Conservation (phyloP, 2,329 filamentous ascomycete species). For the Fusarium verrucosum region DNA sequence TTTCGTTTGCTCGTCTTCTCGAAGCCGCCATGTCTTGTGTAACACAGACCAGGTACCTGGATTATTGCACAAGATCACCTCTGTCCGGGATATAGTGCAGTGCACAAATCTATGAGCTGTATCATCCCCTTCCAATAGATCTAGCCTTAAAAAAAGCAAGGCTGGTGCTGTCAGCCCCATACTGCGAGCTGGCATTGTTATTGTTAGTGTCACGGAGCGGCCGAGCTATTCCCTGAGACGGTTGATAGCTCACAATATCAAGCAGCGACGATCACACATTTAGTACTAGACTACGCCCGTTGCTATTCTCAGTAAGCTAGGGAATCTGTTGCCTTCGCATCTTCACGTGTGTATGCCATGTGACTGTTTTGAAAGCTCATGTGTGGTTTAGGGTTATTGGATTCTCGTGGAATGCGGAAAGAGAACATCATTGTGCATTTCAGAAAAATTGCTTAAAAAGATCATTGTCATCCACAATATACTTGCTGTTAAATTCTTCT, state of each 20-base stretch:
- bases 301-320: neutral
- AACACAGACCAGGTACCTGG: neutral
- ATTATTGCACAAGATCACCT: neutral
- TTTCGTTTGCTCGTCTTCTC: neutral
- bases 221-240: neutral
- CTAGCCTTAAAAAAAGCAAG: neutral
- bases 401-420: neutral
- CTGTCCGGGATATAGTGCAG: neutral
- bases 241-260: neutral
- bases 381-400: neutral
- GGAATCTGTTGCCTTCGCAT: neutral
- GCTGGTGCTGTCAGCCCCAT: neutral
- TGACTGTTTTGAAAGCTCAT: neutral
- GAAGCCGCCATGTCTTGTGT: neutral
- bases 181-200: neutral
- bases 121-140: neutral
- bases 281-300: neutral
- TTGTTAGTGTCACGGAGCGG: neutral
- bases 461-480: rapidly evolving
- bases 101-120: neutral
- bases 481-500: rapidly evolving
- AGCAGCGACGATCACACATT: neutral
- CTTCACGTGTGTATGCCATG: neutral
- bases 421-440: neutral
- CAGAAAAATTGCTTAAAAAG: neutral